Evolutionary conservation across 2,329 filamentous ascomycete genomes (phyloP).

Genomic region (Chaetothyriales sp.): DNA sequence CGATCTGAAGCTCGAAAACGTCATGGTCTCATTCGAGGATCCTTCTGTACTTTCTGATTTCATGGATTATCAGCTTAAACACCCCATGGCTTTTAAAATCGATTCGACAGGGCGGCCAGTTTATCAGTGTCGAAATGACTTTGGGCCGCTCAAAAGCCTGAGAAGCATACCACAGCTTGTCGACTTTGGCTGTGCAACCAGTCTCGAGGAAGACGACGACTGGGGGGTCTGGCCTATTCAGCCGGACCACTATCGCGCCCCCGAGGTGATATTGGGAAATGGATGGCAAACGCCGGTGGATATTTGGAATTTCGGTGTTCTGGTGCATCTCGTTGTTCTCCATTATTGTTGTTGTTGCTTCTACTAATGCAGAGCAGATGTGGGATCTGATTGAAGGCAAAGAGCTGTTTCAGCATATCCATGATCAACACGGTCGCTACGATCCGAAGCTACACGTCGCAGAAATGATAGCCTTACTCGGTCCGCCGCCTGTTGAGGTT

Average conservation of each 20-base stretch:
- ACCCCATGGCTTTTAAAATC: not conserved
- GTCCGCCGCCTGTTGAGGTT: not conserved
- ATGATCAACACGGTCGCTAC: not conserved
- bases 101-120: not conserved
- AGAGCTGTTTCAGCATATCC: not conserved
- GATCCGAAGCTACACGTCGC: not conserved
- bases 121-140: not conserved
- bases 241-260: slow-evolving; percentile 19
- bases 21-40: not conserved
- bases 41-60: not conserved
- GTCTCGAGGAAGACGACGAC: not conserved
- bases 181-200: not conserved
- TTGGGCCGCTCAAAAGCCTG: not conserved
- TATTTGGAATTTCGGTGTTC: slow-evolving; percentile 20
- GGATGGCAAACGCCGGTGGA: slow-evolving; percentile 18
- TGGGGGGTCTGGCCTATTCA: slow-evolving; percentile 10
- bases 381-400: not conserved
- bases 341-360: not conserved
- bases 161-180: not conserved
- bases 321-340: slow-evolving; percentile 11
- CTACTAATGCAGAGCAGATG: not conserved
- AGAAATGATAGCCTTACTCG: not conserved
- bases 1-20: not conserved
- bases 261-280: slow-evolving; percentile 20
- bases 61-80: not conserved